Evolutionary conservation across 1,139 yeast species (phyloP).

Genomic region (Blastobotrys apis): DNA sequence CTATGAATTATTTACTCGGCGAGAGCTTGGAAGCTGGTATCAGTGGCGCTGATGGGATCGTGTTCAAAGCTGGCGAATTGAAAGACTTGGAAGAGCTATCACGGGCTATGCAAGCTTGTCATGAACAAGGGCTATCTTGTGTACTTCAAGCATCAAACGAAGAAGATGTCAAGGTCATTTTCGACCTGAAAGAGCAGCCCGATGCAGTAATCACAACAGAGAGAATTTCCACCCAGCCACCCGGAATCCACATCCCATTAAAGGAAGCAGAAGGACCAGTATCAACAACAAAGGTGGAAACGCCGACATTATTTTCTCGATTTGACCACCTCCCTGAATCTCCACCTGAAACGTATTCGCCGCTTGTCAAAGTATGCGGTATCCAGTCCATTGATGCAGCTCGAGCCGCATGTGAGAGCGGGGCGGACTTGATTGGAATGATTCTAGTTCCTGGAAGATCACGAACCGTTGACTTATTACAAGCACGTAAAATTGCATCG

Average conservation of each 20-base stretch:
- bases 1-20: constrained; percentile 23
- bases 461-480: constrained; percentile 57
- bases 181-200: constrained; percentile 7
- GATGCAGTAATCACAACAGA: constrained; percentile 15
- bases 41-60: constrained; percentile 28
- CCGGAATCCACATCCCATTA: constrained; percentile 4
- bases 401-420: constrained; percentile 55
- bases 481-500: constrained; percentile 53
- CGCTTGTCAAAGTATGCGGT: constrained; percentile 79
- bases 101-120: constrained; percentile 11
- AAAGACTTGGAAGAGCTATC: constrained; percentile 7
- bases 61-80: constrained; percentile 19
- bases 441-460: constrained; percentile 79
- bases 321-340: constrained; percentile 10
- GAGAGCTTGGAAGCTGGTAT: constrained; percentile 28
- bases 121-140: constrained; percentile 16
- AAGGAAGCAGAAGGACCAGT: background rate
- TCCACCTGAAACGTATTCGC: constrained; percentile 10
- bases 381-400: constrained; percentile 64
- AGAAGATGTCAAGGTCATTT: constrained; percentile 9
- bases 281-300: background rate
- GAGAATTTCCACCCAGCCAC: background rate
- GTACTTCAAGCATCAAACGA: constrained; percentile 11
- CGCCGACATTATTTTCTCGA: constrained; percentile 6
- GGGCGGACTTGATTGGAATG: constrained; percentile 77